Conservation (phyloP, 106 monocot species). For the Chionographis japonica region DNA sequence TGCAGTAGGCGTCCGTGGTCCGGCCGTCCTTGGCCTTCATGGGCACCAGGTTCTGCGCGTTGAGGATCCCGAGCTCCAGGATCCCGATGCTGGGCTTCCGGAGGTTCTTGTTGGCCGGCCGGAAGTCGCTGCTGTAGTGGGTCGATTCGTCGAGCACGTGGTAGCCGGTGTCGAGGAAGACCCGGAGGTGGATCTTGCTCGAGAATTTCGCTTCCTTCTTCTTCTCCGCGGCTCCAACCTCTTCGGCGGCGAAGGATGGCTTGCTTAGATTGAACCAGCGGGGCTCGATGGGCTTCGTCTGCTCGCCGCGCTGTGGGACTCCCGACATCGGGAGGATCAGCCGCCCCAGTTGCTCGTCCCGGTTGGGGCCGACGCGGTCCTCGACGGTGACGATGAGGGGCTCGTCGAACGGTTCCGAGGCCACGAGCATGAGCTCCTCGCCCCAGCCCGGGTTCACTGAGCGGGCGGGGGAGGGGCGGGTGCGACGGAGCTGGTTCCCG, state of each 20-base stretch:
- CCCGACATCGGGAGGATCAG: neutral
- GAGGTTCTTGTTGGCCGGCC: neutral
- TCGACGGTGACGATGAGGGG: neutral
- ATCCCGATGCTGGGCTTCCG: constrained; percentile 5
- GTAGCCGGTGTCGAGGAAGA: constrained; percentile 7
- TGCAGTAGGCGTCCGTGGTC: constrained; percentile 3
- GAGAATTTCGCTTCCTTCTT: neutral
- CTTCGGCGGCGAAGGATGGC: neutral
- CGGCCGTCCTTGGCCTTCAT: constrained; percentile 1
- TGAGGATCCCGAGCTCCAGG: constrained; percentile 6
- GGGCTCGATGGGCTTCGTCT: neutral
- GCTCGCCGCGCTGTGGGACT: neutral
- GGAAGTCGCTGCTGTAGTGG: constrained; percentile 12
- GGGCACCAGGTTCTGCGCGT: constrained; percentile 2
- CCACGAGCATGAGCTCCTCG: constrained; percentile 5
- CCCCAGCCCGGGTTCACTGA: neutral
- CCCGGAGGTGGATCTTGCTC: constrained; percentile 11
- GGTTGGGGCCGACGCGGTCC: constrained; percentile 4
- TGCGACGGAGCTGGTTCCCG: constrained; percentile 1
- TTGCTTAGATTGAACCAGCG: neutral
- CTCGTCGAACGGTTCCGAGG: constrained; percentile 5
- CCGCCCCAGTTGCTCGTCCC: constrained; percentile 1
- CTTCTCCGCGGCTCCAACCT: neutral
- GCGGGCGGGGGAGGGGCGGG: neutral
- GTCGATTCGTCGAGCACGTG: constrained; percentile 15